Percentiles rank a stretch among this genome's conserved stretches.
Conservation (phyloP, 306 rosid species). For the Quillaja saponaria region DNA sequence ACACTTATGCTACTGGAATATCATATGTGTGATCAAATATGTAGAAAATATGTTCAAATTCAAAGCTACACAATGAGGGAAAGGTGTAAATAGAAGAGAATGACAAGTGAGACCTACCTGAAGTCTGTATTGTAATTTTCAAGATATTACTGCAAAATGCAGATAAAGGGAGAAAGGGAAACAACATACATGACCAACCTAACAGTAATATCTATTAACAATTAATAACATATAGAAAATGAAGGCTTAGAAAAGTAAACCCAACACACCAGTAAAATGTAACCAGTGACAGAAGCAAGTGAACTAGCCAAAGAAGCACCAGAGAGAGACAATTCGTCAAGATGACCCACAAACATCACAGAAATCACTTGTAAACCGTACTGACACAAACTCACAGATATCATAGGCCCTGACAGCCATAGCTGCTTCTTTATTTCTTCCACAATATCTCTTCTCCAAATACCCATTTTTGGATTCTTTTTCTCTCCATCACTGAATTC, state of each 20-base stretch:
- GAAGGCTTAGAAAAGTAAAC: neutral
- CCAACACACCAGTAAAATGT: constrained; percentile 62
- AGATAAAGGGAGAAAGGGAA: too few relatives aligned
- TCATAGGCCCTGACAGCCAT: constrained; percentile 81
- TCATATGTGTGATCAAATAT: too few relatives aligned
- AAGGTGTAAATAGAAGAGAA: too few relatives aligned
- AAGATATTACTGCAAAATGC: too few relatives aligned
- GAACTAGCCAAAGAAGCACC: constrained; percentile 81
- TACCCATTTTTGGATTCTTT: constrained; percentile 1
- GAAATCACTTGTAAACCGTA: constrained; percentile 59
- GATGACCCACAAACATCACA: constrained; percentile 79
- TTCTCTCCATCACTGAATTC: constrained; percentile 17
- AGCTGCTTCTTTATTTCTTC: constrained; percentile 72
- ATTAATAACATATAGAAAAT: too few relatives aligned
- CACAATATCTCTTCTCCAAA: constrained; percentile 20
- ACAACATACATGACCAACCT: too few relatives aligned
- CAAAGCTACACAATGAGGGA: too few relatives aligned
- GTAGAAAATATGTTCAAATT: too few relatives aligned
- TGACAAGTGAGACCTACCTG: too few relatives aligned
- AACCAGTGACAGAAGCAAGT: constrained; percentile 71
- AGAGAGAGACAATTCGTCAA: constrained; percentile 57
- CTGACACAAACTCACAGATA: constrained; percentile 49
- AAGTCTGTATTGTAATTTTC: too few relatives aligned
- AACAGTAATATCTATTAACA: too few relatives aligned
- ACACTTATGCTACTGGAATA: too few relatives aligned